phyloP scores from a whole-genome alignment of 345 rosid genomes.

The Excoecaria agallocha region DNA sequence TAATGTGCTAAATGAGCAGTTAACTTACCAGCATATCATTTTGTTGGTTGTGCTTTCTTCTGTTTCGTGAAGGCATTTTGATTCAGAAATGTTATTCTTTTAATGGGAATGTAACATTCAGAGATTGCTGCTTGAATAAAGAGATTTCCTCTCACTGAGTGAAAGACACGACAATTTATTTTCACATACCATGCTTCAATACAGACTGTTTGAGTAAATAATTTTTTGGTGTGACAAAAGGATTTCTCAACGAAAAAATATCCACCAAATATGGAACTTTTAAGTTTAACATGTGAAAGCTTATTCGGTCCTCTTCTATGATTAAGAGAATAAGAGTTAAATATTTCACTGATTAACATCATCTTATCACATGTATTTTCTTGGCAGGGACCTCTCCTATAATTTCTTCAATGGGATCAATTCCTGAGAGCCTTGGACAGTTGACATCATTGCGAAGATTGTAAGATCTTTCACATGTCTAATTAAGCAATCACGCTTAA shows the following conservation, averaged over 20 bases:
- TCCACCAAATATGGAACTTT: background rate
- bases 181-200: background rate
- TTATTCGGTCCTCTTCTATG: background rate
- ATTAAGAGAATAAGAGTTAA: background rate
- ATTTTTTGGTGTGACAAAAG: background rate
- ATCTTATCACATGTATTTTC: background rate
- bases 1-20: too few relatives aligned
- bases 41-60: background rate
- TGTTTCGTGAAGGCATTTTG: background rate
- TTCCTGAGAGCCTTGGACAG: constrained; percentile 88
- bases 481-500: background rate
- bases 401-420: constrained; percentile 84
- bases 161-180: background rate
- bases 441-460: constrained; percentile 65
- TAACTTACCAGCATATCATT: background rate
- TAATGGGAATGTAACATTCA: background rate
- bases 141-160: background rate
- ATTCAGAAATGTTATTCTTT: background rate
- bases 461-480: constrained; percentile 44
- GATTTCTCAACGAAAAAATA: background rate
- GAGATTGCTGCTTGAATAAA: background rate
- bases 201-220: background rate
- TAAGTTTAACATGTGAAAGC: background rate
- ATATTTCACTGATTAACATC: background rate
- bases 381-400: constrained; percentile 85